Evolutionary conservation across 2,329 filamentous ascomycete genomes (phyloP).

Genomic region (Talaromyces sp.): DNA sequence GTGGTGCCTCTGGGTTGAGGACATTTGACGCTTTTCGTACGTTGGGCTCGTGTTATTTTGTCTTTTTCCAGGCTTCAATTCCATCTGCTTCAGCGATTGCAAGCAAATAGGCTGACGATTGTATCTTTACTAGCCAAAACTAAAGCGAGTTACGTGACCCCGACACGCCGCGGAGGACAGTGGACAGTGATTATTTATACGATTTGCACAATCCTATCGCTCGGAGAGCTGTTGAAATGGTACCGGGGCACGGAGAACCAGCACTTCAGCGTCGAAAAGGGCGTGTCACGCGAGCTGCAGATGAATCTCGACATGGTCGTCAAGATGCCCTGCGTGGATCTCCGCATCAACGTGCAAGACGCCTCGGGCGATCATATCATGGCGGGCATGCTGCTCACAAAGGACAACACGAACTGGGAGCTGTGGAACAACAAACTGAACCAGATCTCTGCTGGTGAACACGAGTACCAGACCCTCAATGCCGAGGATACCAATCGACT

Average conservation of each 20-base stretch:
- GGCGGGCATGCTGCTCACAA: constrained; percentile 66
- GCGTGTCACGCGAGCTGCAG: constrained; percentile 78
- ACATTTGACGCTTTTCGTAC: constrained; percentile 97
- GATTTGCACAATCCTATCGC: constrained; percentile 68
- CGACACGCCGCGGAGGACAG: constrained; percentile 80
- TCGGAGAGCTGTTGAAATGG: constrained; percentile 75
- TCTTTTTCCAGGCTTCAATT: background rate
- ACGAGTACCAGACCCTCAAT: constrained; percentile 48
- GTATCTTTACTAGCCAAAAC: constrained; percentile 65
- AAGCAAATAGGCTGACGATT: background rate
- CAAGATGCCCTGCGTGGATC: constrained; percentile 74
- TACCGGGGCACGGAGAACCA: constrained; percentile 79
- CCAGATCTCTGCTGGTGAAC: constrained; percentile 52
- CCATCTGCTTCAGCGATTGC: background rate
- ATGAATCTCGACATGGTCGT: constrained; percentile 95
- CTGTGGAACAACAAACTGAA: constrained; percentile 73
- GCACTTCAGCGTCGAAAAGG: constrained; percentile 90
- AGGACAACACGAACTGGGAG: constrained; percentile 72
- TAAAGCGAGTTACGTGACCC: constrained; percentile 84
- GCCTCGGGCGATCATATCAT: constrained; percentile 87
- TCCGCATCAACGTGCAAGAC: constrained; percentile 98
- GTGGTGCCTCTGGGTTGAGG: constrained; percentile 53
- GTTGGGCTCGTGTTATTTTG: constrained; percentile 30
- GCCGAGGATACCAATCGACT: constrained; percentile 57
- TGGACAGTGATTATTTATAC: constrained; percentile 81